Evolutionary conservation across 2,329 filamentous ascomycete species (phyloP), one percentile per base, ranked within the genome.

Genomic region (Colletotrichum liaoningense): DNA sequence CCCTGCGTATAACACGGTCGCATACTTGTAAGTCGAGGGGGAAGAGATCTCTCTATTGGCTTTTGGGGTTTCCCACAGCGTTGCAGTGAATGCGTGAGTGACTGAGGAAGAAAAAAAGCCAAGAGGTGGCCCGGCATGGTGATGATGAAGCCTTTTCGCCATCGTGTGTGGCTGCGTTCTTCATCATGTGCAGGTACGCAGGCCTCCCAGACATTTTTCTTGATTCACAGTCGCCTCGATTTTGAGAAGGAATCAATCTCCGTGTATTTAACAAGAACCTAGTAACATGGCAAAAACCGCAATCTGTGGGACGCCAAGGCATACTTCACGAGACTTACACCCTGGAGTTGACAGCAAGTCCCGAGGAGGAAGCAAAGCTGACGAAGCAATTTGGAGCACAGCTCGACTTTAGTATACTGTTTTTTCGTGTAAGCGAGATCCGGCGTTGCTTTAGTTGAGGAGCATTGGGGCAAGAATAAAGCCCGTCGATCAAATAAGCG

Each of bases 71-170:
- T 24, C 11, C 12, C 22, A 12, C 24, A 55, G 52, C 11, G 52
- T 55, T 24, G 1, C 14, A 55, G 24, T 28, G 42, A 49, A 42
- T 33, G 35, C 11, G 33, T 35, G 19, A 38, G 7, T 22, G 28
- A 42, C 58, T 3, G 38, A 9, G 35, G 22, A 22, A 16, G 38
- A 26, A 26, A 26, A 7, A 7, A 42, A 33, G 46, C 30, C 49
- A 65, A 55, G 22, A 35, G 54, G 26, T 57, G 26, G 11, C 28
- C 28, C 5, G 64, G 55, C 26, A 35, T 16, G 55, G 22, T 42
- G 58, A 68, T 69, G 52, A 71, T 67, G 65, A 69, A 49, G 64
- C 38, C 35, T 68, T 12, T 52, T 67, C 63, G 63, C 33, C 55
- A 60, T 56, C 46, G 55, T 30, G 30, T 24, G 16, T 28, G 24